A percentile compares a stretch with the other conserved stretches of the same genome.
Evolutionary conservation across 306 rosid genomes (phyloP).

Genomic region (Carpinus fangiana): DNA sequence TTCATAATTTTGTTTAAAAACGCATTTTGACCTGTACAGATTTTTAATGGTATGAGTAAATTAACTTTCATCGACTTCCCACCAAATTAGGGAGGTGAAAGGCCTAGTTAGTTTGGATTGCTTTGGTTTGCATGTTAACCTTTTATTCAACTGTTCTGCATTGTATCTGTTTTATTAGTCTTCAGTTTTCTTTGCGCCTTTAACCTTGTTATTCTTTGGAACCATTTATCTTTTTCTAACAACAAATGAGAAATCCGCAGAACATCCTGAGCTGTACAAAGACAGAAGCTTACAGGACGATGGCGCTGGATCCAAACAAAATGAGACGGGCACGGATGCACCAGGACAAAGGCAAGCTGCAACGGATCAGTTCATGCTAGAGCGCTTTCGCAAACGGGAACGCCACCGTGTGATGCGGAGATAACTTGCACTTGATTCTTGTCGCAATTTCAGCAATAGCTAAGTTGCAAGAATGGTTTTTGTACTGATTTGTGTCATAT

Average conservation of each 20-base stretch:
- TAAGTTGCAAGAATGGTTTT: constrained; percentile 9
- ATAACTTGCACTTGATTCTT: constrained; percentile 29
- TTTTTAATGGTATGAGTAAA: background rate
- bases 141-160: constrained; percentile 11
- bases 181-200: background rate
- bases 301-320: constrained; percentile 57
- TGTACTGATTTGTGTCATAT: background rate
- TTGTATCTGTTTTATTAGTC: background rate
- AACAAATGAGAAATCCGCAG: constrained; percentile 45
- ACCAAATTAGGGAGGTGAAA: background rate
- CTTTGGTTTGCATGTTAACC: constrained; percentile 17
- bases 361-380: constrained; percentile 88
- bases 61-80: background rate
- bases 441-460: constrained; percentile 4
- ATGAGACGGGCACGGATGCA: constrained; percentile 52
- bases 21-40: no score
- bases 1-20: no score
- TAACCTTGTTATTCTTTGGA: background rate
- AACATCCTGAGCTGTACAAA: constrained; percentile 95
- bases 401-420: constrained; percentile 91
- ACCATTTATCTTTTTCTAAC: constrained; percentile 21
- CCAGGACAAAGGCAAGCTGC: constrained; percentile 92
- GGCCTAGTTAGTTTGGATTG: background rate
- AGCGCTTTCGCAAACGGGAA: constrained; percentile 94
- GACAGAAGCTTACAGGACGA: constrained; percentile 66